These are phyloP conservation scores for Hymenochaete sp. DNA, from an alignment of 1,284 basidiomycete genomes.

Conservation along the genomic window DNA sequence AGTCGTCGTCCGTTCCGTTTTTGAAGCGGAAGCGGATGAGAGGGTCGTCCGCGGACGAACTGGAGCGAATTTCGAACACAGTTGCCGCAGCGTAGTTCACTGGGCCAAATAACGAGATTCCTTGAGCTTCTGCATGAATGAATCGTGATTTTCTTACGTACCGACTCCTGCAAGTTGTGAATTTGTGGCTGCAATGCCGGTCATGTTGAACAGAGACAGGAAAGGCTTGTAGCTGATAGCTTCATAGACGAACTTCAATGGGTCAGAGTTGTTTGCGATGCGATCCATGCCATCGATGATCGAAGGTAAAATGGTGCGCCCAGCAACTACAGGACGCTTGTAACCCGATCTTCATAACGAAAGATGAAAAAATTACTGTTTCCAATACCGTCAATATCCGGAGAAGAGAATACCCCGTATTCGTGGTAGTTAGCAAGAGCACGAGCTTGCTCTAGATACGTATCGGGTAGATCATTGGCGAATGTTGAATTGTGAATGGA, in stretches of 20 bases:
- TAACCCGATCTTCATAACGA: not conserved
- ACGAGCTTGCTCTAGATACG: conserved; percentile 32
- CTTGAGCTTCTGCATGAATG: not conserved
- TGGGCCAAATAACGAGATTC: conserved; percentile 9
- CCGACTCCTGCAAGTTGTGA: conserved; percentile 30
- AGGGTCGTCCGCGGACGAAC: conserved; percentile 23
- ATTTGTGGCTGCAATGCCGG: conserved; percentile 28
- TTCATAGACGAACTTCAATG: conserved; percentile 37
- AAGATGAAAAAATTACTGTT: conserved; percentile 28
- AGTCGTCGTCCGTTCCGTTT: conserved; percentile 36
- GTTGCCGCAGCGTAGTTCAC: conserved; percentile 40
- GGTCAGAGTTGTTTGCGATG: conserved; percentile 35
- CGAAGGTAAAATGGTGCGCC: conserved; percentile 37
- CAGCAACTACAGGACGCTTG: conserved; percentile 36
- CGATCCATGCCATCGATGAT: conserved; percentile 35
- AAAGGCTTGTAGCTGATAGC: conserved; percentile 47
- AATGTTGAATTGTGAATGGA: conserved; percentile 41
- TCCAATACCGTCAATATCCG: conserved; percentile 31
- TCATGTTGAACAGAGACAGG: conserved; percentile 46
- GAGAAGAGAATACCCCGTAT: conserved; percentile 37
- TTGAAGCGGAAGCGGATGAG: conserved; percentile 55
- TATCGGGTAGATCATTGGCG: conserved; percentile 26
- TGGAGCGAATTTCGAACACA: conserved; percentile 33
- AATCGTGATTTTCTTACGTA: conserved; percentile 15
- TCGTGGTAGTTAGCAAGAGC: conserved; percentile 45